phyloP scores from a whole-genome alignment of 2,329 filamentous ascomycete genomes.

The Septoria linicola region DNA sequence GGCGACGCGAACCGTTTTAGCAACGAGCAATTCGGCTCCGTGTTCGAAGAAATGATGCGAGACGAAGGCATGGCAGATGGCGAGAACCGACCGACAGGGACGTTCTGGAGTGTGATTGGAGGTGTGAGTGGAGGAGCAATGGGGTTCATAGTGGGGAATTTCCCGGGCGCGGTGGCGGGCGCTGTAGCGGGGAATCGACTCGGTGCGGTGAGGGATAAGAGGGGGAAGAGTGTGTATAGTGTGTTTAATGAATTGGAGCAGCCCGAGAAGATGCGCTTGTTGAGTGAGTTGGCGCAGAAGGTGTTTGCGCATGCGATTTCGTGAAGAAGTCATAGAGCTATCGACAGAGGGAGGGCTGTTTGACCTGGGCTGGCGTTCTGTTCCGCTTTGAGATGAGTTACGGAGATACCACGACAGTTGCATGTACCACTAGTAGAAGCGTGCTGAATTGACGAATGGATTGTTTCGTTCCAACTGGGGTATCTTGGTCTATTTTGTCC shows the following conservation, averaged over 20 bases:
- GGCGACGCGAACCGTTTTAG: constrained; percentile 52
- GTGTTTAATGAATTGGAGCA: constrained; percentile 89
- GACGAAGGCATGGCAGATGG: constrained; percentile 68
- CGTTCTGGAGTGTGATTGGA: constrained; percentile 85
- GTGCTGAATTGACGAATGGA: too few relatives aligned
- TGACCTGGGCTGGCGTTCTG: not conserved
- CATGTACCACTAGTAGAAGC: not conserved
- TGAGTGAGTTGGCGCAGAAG: constrained; percentile 80
- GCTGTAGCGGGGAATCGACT: constrained; percentile 88
- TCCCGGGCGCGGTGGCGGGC: constrained; percentile 83
- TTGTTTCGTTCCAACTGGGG: constrained; percentile 2
- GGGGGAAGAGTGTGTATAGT: constrained; percentile 90
- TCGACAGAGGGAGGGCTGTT: not conserved
- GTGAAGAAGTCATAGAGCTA: not conserved
- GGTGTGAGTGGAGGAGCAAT: constrained; percentile 83
- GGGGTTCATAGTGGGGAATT: constrained; percentile 92
- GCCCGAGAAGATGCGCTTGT: constrained; percentile 73
- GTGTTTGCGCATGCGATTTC: constrained; percentile 76
- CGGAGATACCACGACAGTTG: constrained; percentile 20
- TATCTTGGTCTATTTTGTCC: constrained; percentile 4
- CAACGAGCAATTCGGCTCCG: constrained; percentile 79
- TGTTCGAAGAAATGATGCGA: constrained; percentile 56
- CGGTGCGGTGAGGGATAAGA: constrained; percentile 85
- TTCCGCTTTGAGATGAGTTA: not conserved
- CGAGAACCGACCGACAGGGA: constrained; percentile 60